Percentiles rank a stretch among this genome's conserved stretches.
These are phyloP conservation scores for Mimosa pudica DNA, from an alignment of 306 rosid species.

Conservation along the genomic window DNA sequence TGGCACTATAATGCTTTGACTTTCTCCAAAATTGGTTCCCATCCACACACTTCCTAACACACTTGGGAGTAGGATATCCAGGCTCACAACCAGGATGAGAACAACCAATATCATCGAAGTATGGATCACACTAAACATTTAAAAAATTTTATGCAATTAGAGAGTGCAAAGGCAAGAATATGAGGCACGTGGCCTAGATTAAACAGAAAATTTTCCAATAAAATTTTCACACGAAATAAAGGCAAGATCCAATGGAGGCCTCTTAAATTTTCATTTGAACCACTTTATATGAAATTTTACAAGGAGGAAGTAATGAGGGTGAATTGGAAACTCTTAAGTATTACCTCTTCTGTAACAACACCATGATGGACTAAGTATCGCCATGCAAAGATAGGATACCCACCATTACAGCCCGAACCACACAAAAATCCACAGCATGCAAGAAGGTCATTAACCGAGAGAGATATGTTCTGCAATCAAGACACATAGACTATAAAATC, in stretches of 20 bases:
- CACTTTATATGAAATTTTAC: constrained; percentile 11
- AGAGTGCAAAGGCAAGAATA: neutral
- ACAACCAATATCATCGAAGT: constrained; percentile 85
- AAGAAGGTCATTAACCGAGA: constrained; percentile 84
- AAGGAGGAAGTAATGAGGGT: neutral
- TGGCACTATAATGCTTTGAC: constrained; percentile 76
- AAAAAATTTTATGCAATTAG: constrained; percentile 3
- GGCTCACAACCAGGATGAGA: constrained; percentile 99
- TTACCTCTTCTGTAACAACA: constrained; percentile 96
- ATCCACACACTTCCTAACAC: constrained; percentile 65
- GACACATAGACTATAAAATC: constrained; percentile 21
- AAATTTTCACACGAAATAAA: constrained; percentile 23
- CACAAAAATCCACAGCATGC: constrained; percentile 96
- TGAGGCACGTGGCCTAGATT: neutral
- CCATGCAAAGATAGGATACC: constrained; percentile 82
- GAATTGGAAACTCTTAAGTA: neutral
- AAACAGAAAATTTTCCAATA: constrained; percentile 10
- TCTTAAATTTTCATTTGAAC: constrained; percentile 18
- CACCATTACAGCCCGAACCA: constrained; percentile 91
- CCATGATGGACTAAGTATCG: constrained; percentile 73
- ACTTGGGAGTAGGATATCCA: constrained; percentile 73
- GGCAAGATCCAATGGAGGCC: constrained; percentile 12
- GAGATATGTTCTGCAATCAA: constrained; percentile 73
- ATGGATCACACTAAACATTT: constrained; percentile 81
- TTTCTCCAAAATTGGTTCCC: constrained; percentile 74